These are phyloP conservation scores for Sporisorium reilianum DNA, from an alignment of 1,284 basidiomycete genomes.

Conservation along the genomic window DNA sequence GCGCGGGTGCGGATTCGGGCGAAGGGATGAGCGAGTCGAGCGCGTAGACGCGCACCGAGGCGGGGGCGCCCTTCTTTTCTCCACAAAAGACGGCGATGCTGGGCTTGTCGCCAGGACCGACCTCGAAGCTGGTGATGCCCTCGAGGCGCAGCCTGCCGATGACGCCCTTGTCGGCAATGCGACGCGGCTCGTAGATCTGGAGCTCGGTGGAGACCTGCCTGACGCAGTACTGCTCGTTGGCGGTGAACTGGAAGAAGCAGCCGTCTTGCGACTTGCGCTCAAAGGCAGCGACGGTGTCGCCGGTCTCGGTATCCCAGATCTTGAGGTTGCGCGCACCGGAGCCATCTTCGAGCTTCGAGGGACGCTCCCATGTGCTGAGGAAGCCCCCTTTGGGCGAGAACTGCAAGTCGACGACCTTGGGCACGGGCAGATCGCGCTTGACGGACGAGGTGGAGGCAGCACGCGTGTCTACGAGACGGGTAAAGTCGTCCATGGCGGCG, in stretches of 20 bases:
- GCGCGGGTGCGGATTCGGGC: slow-evolving; percentile 76
- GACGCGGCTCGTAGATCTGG: slow-evolving; percentile 83
- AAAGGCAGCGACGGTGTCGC: slow-evolving; percentile 83
- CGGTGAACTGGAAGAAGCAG: slow-evolving; percentile 84
- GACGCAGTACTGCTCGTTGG: slow-evolving; percentile 88
- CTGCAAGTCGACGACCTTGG: slow-evolving; percentile 83
- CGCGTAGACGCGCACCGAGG: slow-evolving; percentile 85
- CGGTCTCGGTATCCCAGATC: slow-evolving; percentile 83
- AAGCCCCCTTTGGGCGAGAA: slow-evolving; percentile 94
- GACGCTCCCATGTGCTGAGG: slow-evolving; percentile 93
- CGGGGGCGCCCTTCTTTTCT: slow-evolving; percentile 97
- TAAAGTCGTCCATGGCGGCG: slow-evolving; percentile 82
- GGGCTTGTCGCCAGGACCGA: slow-evolving; percentile 86
- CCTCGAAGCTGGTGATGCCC: slow-evolving; percentile 79
- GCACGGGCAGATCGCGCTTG: slow-evolving; percentile 70
- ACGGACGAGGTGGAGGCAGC: slow-evolving; percentile 57
- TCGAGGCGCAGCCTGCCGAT: slow-evolving; percentile 85
- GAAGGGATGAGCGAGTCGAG: slow-evolving; percentile 76
- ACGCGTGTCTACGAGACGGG: slow-evolving; percentile 77
- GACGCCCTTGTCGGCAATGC: slow-evolving; percentile 81
- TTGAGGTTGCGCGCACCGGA: slow-evolving; percentile 84
- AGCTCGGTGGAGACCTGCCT: slow-evolving; percentile 86
- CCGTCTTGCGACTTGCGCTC: slow-evolving; percentile 84
- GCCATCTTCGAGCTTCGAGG: slow-evolving; percentile 80
- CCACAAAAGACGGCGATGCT: slow-evolving; percentile 88